Evolutionary conservation across 2,329 filamentous ascomycete genomes (phyloP).

Genomic region (Microcera coccophila): DNA sequence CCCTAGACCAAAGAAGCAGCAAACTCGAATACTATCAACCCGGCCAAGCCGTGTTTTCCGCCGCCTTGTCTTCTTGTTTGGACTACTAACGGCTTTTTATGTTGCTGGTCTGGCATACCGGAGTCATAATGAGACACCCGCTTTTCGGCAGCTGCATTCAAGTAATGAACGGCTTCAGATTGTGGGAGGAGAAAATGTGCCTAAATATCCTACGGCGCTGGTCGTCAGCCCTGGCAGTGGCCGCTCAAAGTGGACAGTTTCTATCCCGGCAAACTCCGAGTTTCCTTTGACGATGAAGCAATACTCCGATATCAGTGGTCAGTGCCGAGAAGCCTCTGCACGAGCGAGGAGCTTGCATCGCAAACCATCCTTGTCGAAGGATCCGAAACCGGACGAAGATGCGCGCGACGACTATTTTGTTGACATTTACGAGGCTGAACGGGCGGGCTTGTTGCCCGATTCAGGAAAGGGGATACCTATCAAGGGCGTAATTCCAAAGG

Average conservation of each 20-base stretch:
- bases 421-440: constrained; percentile 69
- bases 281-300: constrained; percentile 66
- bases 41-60: constrained; percentile 57
- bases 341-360: constrained; percentile 48
- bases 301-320: constrained; percentile 66
- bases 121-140: constrained; percentile 26
- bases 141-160: constrained; percentile 44
- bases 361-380: constrained; percentile 39
- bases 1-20: constrained; percentile 61
- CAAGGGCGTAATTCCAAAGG: too few relatives aligned
- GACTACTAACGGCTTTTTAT: constrained; percentile 51
- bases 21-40: constrained; percentile 42
- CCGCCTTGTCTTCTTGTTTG: constrained; percentile 50
- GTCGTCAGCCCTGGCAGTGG: constrained; percentile 63
- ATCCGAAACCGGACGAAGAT: constrained; percentile 52
- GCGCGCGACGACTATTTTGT: constrained; percentile 65
- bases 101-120: constrained; percentile 32
- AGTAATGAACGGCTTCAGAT: constrained; percentile 57
- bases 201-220: constrained; percentile 68
- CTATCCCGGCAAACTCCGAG: constrained; percentile 61
- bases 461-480: constrained; percentile 35
- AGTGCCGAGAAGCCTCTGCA: constrained; percentile 61
- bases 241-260: constrained; percentile 73
- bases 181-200: constrained; percentile 62
- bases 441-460: constrained; percentile 55